phyloP scores from a whole-genome alignment of 129 eudicot genomes.

The Calendula officinalis region DNA sequence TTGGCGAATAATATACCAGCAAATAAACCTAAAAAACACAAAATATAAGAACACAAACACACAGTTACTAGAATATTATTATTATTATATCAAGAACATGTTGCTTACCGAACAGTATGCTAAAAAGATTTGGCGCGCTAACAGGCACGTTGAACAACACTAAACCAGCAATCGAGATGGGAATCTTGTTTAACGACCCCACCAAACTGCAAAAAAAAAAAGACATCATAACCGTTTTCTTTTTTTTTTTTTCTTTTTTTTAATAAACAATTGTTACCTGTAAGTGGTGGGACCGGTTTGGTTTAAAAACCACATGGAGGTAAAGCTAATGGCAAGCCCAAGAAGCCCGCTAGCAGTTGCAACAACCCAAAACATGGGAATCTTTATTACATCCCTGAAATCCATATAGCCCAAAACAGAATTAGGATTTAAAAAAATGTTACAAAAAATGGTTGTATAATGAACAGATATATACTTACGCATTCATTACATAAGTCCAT shows the following conservation, averaged over 20 bases:
- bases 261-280: slow-evolving; percentile 43
- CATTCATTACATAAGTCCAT: slow-evolving; percentile 61
- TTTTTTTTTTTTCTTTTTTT: slow-evolving; percentile 8
- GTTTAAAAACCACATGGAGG: slow-evolving; percentile 81
- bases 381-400: slow-evolving; percentile 55
- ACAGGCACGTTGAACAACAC: slow-evolving; percentile 73
- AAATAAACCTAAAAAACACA: slow-evolving; percentile 52
- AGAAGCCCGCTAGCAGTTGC: slow-evolving; percentile 76
- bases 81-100: slow-evolving; percentile 10
- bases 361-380: slow-evolving; percentile 79
- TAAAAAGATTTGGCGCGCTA: slow-evolving; percentile 57
- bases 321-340: slow-evolving; percentile 80
- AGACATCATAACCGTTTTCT: background rate
- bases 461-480: slow-evolving; percentile 40
- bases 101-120: slow-evolving; percentile 72
- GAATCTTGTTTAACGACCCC: slow-evolving; percentile 82
- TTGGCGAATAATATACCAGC: slow-evolving; percentile 77
- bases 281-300: slow-evolving; percentile 84
- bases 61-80: background rate
- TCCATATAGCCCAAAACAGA: background rate
- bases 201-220: slow-evolving; percentile 50
- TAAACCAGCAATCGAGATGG: slow-evolving; percentile 73
- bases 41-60: slow-evolving; percentile 5
- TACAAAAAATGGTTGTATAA: slow-evolving; percentile 4
- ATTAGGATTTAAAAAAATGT: background rate